These are phyloP conservation scores for Fusarium buharicum DNA, from an alignment of 2,329 filamentous ascomycete species.

Conservation along the genomic window DNA sequence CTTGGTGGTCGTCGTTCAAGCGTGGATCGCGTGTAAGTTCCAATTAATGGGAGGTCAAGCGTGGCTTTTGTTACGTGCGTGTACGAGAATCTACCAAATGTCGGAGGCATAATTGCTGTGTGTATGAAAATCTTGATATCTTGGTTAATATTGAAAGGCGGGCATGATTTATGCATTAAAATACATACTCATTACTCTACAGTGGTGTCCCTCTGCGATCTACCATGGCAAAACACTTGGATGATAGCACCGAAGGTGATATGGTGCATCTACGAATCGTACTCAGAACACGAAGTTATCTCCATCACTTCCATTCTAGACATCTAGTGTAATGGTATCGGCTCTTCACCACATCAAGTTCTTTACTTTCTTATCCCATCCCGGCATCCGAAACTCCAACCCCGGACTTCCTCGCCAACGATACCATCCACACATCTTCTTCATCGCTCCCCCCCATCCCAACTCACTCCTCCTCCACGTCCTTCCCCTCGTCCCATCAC, in stretches of 20 bases:
- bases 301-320: neutral
- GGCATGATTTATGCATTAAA: constrained; percentile 14
- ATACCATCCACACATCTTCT: constrained; percentile 54
- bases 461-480: constrained; percentile 57
- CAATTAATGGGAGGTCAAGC: neutral
- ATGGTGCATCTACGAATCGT: no score
- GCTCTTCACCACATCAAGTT: constrained; percentile 21
- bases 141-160: constrained; percentile 28
- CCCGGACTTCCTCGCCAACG: constrained; percentile 43
- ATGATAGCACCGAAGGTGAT: no score
- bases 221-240: neutral
- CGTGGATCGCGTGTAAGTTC: constrained; percentile 45
- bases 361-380: constrained; percentile 37
- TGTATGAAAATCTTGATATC: constrained; percentile 21
- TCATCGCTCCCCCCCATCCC: constrained; percentile 60
- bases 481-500: constrained; percentile 45
- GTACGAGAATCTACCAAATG: constrained; percentile 16
- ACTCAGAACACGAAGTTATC: neutral
- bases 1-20: constrained; percentile 45
- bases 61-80: constrained; percentile 19
- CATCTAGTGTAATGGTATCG: neutral
- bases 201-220: neutral
- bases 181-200: neutral
- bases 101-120: constrained; percentile 17
- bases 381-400: constrained; percentile 44